phyloP scores from a whole-genome alignment of 345 rosid species.

The Syzygium aqueum region DNA sequence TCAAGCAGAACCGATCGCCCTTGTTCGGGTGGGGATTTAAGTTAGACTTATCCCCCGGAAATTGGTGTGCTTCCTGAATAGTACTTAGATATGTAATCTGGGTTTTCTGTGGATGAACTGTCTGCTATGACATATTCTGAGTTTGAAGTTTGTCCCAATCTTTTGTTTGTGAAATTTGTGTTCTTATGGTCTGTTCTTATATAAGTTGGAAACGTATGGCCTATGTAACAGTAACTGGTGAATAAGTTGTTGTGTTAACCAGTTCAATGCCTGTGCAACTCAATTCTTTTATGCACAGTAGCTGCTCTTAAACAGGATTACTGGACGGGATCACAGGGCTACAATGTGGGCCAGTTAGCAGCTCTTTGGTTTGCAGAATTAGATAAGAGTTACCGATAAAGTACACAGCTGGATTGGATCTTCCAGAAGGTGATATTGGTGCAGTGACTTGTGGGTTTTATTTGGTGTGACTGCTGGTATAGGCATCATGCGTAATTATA shows the following conservation, averaged over 20 bases:
- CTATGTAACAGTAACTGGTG: background rate
- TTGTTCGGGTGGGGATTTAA: background rate
- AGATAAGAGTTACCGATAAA: background rate
- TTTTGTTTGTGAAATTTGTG: background rate
- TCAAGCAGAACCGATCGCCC: background rate
- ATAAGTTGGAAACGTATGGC: background rate
- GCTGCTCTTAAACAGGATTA: no score
- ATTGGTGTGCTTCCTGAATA: background rate
- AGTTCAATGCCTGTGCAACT: background rate
- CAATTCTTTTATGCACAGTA: background rate
- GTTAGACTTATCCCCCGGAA: background rate
- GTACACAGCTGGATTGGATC: background rate
- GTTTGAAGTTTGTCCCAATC: background rate
- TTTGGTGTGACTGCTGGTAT: conserved; percentile 19
- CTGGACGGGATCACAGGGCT: background rate
- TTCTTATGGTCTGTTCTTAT: background rate
- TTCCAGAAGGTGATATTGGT: conserved; percentile 18
- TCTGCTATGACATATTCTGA: background rate
- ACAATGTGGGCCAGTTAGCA: background rate
- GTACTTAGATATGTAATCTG: background rate
- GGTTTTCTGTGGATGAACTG: background rate
- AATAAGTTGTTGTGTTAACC: background rate
- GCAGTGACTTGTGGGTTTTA: conserved; percentile 9
- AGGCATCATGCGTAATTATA: conserved; percentile 48
- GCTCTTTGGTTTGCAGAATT: background rate